Conservation (phyloP, 306 rosid genomes). For the Pterocarpus macrocarpus region DNA sequence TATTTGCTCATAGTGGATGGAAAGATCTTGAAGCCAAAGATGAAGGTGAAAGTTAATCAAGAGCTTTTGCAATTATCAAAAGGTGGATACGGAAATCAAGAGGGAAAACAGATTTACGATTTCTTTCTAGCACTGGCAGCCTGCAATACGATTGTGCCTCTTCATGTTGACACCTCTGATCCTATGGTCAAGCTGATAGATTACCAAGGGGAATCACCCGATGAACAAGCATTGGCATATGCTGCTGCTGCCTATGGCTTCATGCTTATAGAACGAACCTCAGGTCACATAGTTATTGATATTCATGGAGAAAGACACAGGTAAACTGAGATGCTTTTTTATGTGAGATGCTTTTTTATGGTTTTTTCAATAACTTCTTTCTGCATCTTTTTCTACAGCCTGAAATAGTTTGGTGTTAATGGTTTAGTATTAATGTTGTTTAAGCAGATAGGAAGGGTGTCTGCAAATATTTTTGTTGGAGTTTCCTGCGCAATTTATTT, state of each 20-base stretch:
- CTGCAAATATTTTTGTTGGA: constrained; percentile 23
- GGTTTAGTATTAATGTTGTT: constrained; percentile 16
- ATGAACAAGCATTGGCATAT: constrained; percentile 92
- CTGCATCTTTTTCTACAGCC: constrained; percentile 27
- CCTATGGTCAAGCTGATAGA: constrained; percentile 77
- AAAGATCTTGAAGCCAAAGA: constrained; percentile 71
- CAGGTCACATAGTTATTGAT: constrained; percentile 90
- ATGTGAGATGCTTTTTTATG: background rate
- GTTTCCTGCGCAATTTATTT: background rate
- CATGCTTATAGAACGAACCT: constrained; percentile 88
- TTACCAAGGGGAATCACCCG: constrained; percentile 99
- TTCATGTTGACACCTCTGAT: constrained; percentile 71
- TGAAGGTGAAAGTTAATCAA: constrained; percentile 79
- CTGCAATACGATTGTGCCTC: constrained; percentile 98
- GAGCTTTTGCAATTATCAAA: constrained; percentile 65
- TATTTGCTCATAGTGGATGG: constrained; percentile 69
- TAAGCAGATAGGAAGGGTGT: constrained; percentile 10
- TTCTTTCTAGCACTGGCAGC: constrained; percentile 95
- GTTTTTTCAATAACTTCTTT: constrained; percentile 2
- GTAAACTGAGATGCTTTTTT: constrained; percentile 51
- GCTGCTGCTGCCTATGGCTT: constrained; percentile 96
- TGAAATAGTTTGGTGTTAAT: constrained; percentile 1
- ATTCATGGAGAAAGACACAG: constrained; percentile 78
- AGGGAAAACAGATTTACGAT: constrained; percentile 66
- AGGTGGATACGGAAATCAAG: constrained; percentile 53